Evolutionary conservation across 2,329 filamentous ascomycete species (phyloP).

Genomic region (Fusarium sp.): DNA sequence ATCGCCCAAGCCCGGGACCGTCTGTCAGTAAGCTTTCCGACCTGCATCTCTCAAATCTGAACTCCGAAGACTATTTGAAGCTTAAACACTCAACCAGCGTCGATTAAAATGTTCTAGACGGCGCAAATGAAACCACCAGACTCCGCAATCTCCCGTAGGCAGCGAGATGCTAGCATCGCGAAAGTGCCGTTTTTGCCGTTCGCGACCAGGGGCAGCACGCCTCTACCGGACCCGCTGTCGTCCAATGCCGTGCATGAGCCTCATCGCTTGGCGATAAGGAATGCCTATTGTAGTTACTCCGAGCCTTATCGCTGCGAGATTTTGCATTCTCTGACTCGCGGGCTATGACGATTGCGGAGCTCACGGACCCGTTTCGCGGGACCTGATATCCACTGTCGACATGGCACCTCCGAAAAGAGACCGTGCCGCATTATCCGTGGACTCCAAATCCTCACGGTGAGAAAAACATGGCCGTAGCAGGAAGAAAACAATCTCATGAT

Average conservation of each 20-base stretch:
- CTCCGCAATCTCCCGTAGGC: background rate
- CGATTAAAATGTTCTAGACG: background rate
- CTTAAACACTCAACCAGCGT: background rate
- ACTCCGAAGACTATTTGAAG: background rate
- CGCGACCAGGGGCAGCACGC: background rate
- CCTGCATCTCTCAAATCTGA: background rate
- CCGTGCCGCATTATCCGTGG: constrained; percentile 30
- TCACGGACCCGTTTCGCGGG: background rate
- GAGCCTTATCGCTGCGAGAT: background rate
- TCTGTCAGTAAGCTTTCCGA: background rate
- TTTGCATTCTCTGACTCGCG: constrained; percentile 17
- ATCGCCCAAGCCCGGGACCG: background rate
- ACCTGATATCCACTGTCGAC: background rate
- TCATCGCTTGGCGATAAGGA: background rate
- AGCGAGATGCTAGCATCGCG: background rate
- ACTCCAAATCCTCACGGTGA: background rate
- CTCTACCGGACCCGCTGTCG: background rate
- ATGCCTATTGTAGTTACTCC: background rate
- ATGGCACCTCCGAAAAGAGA: constrained; percentile 26
- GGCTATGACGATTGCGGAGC: constrained; percentile 4
- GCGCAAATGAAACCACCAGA: background rate
- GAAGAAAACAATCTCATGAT: background rate
- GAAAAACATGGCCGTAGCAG: background rate
- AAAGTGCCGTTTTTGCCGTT: background rate
- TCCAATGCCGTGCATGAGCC: constrained; percentile 8